These are phyloP conservation scores for Scheffersomyces segobiensis DNA, from an alignment of 1,139 yeast genomes.

Conservation along the genomic window DNA sequence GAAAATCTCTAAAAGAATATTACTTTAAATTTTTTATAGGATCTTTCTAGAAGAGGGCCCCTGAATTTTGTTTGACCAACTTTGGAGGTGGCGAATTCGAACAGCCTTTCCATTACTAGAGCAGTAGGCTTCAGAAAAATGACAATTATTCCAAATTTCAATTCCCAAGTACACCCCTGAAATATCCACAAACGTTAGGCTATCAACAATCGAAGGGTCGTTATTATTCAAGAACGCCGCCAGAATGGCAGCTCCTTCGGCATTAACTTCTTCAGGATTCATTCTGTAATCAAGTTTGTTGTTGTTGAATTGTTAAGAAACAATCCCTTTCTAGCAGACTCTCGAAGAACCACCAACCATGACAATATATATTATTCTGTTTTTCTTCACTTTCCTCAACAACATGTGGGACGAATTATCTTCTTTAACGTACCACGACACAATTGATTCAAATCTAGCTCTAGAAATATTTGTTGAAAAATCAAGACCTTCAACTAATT, in stretches of 20 bases:
- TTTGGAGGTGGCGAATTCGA: neutral
- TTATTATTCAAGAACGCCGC: conserved; percentile 89
- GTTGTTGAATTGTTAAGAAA: conserved; percentile 85
- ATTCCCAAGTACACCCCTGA: conserved; percentile 51
- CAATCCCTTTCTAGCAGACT: conserved; percentile 92
- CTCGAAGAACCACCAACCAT: conserved; percentile 98
- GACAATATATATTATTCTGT: conserved; percentile 87
- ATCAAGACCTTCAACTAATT: conserved; percentile 95
- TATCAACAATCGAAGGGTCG: conserved; percentile 47
- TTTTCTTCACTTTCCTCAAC: conserved; percentile 77
- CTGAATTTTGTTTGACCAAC: neutral
- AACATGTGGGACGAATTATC: conserved; percentile 91
- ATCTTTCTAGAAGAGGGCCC: neutral
- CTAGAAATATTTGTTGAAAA: conserved; percentile 89
- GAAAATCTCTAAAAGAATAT: neutral
- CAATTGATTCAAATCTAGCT: conserved; percentile 93
- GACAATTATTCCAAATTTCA: conserved; percentile 21
- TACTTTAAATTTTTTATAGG: neutral
- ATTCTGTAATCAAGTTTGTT: conserved; percentile 94
- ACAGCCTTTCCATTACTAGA: neutral
- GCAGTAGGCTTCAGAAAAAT: neutral
- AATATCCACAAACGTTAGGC: conserved; percentile 49
- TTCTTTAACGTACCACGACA: conserved; percentile 83
- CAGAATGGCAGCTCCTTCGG: conserved; percentile 65
- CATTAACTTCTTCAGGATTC: conserved; percentile 80